Percentiles rank a stretch among this genome's conserved stretches.
phyloP scores from a whole-genome alignment of 805 yeast species.

The Candida vaughaniae region DNA sequence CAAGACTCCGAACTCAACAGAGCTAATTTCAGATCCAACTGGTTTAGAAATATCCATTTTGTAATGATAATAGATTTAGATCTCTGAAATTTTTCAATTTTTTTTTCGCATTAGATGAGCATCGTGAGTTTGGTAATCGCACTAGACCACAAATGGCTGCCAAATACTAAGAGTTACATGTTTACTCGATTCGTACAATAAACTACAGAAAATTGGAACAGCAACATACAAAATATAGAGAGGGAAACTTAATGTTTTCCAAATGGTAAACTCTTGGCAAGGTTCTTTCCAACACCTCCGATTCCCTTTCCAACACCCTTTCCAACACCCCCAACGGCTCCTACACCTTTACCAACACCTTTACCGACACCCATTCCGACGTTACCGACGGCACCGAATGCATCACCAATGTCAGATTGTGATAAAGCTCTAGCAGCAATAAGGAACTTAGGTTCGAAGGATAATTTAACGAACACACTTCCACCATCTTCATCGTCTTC shows the following conservation, averaged over 20 bases:
- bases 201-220: conserved; percentile 3
- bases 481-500: conserved; percentile 63
- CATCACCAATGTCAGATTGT: conserved; percentile 21
- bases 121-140: no score
- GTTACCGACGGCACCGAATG: conserved; percentile 46
- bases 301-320: conserved; percentile 36
- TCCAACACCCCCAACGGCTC: conserved; percentile 30
- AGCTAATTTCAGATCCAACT: conserved; percentile 87
- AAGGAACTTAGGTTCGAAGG: conserved; percentile 72
- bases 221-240: background rate
- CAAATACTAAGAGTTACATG: background rate
- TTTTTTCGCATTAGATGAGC: conserved; percentile 9
- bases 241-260: conserved; percentile 18
- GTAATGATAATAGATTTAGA: conserved; percentile 1
- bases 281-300: conserved; percentile 34
- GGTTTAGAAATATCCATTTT: conserved; percentile 95
- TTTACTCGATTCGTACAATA: conserved; percentile 3
- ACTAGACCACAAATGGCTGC: background rate
- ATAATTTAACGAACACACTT: conserved; percentile 52
- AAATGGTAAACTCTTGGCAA: conserved; percentile 37
- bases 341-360: conserved; percentile 43
- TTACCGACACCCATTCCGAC: conserved; percentile 40
- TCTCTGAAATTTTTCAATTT: conserved; percentile 3
- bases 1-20: conserved; percentile 89
- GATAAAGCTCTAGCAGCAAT: conserved; percentile 38